Evolutionary conservation across 2,329 filamentous ascomycete species (phyloP).

Genomic region (Gyromitra esculenta): DNA sequence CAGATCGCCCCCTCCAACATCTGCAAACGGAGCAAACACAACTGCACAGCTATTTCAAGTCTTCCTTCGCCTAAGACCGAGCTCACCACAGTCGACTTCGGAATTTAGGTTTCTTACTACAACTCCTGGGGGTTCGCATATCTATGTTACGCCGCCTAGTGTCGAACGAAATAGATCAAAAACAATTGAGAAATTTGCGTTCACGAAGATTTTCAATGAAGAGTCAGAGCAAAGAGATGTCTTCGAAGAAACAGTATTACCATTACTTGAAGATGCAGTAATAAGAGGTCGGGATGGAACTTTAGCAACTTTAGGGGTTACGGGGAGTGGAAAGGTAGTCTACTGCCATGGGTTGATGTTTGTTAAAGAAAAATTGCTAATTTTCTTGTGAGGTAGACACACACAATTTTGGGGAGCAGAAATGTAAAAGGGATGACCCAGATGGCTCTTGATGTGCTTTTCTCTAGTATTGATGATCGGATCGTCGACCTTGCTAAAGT

Average conservation of each 20-base stretch:
- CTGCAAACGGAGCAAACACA: slow-evolving; percentile 24
- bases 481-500: slow-evolving; percentile 63
- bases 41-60: slow-evolving; percentile 49
- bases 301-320: slow-evolving; percentile 90
- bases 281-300: slow-evolving; percentile 79
- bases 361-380: slow-evolving; percentile 35
- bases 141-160: slow-evolving; percentile 62
- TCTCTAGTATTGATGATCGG: slow-evolving; percentile 78
- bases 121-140: slow-evolving; percentile 40
- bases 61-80: slow-evolving; percentile 52
- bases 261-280: slow-evolving; percentile 82
- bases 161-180: slow-evolving; percentile 83
- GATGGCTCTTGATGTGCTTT: slow-evolving; percentile 88
- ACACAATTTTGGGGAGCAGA: slow-evolving; percentile 91
- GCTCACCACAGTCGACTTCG: slow-evolving; percentile 36
- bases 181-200: slow-evolving; percentile 91
- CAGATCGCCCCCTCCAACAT: slow-evolving; percentile 29
- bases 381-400: slow-evolving; percentile 70
- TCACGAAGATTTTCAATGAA: slow-evolving; percentile 93
- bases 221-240: slow-evolving; percentile 83
- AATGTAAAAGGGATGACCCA: slow-evolving; percentile 89
- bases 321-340: slow-evolving; percentile 81
- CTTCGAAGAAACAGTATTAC: slow-evolving; percentile 80
- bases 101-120: slow-evolving; percentile 49
- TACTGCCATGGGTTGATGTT: background rate